Percentiles rank a stretch among this genome's conserved stretches.
phyloP scores from a whole-genome alignment of 1,284 basidiomycete genomes.

The Tilletia indica region DNA sequence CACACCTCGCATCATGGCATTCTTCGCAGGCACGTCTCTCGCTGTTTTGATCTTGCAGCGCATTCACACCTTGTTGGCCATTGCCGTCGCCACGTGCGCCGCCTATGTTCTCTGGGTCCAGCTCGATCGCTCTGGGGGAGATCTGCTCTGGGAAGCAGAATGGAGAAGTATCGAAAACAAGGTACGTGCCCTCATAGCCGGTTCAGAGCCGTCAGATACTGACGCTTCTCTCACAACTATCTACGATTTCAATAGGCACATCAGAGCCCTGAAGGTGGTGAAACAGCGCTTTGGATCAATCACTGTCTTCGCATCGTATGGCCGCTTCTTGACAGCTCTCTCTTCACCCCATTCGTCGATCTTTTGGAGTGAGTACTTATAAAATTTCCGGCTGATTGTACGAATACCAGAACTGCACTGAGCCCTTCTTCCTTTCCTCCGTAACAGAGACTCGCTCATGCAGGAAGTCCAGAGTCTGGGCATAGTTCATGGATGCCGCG shows the following conservation, averaged over 20 bases:
- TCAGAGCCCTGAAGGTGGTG: slow-evolving; percentile 18
- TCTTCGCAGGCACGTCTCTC: slow-evolving; percentile 36
- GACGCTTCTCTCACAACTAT: background rate
- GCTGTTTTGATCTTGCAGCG: slow-evolving; percentile 29
- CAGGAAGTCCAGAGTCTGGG: slow-evolving; percentile 43
- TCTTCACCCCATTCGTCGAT: slow-evolving; percentile 50
- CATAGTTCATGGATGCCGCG: slow-evolving; percentile 45
- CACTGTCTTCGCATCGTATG: slow-evolving; percentile 39
- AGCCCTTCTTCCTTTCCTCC: background rate
- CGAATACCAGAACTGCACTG: background rate
- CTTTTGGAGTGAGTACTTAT: slow-evolving; percentile 33
- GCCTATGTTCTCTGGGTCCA: slow-evolving; percentile 34
- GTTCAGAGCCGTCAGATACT: background rate
- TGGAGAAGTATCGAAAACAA: slow-evolving; percentile 19
- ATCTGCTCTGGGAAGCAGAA: slow-evolving; percentile 33
- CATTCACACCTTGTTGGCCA: slow-evolving; percentile 28
- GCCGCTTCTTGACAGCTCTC: slow-evolving; percentile 48
- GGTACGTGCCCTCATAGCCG: slow-evolving; percentile 10
- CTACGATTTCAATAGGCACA: background rate
- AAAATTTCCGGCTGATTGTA: background rate
- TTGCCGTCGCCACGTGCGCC: slow-evolving; percentile 26
- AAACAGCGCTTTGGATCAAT: slow-evolving; percentile 52
- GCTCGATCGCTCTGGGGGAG: slow-evolving; percentile 28
- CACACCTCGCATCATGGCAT: slow-evolving; percentile 34
- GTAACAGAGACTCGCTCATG: slow-evolving; percentile 40